Evolutionary conservation across 2,329 filamentous ascomycete species (phyloP).

Genomic region (Fusarium chlamydosporum): DNA sequence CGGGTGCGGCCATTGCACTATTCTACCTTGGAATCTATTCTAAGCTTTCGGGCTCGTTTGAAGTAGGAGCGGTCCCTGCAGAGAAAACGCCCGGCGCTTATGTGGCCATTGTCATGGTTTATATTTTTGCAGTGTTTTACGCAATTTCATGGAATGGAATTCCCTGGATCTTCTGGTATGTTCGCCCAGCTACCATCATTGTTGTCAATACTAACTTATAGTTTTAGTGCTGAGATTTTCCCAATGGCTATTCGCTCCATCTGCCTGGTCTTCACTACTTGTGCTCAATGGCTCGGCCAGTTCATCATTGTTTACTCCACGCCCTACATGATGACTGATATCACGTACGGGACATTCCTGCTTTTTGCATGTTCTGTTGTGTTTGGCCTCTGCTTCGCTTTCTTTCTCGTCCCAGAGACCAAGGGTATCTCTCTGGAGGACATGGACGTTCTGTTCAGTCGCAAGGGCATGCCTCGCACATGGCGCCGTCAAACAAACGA

Average conservation of each 20-base stretch:
- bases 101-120: constrained; percentile 10
- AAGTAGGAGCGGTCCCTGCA: neutral
- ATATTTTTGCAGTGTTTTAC: constrained; percentile 13
- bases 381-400: constrained; percentile 10
- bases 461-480: constrained; percentile 8
- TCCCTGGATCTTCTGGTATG: constrained; percentile 17
- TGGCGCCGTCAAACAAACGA: constrained; percentile 12
- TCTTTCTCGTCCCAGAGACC: constrained; percentile 12
- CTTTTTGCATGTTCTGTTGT: constrained; percentile 12
- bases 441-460: constrained; percentile 12
- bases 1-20: neutral
- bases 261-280: constrained; percentile 7
- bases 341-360: constrained; percentile 11
- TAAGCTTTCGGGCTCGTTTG: constrained; percentile 3
- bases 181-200: neutral
- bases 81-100: constrained; percentile 13
- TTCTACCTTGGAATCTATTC: constrained; percentile 5
- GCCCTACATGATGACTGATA: constrained; percentile 18
- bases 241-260: constrained; percentile 13
- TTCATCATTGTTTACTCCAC: constrained; percentile 13
- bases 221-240: constrained; percentile 9
- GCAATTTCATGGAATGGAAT: constrained; percentile 19
- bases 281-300: constrained; percentile 15
- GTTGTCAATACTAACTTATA: neutral
- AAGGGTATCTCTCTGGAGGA: constrained; percentile 17